Base-by-base conservation (phyloP, 805 yeast genomes). In the Komagataella pseudopastoris region DNA sequence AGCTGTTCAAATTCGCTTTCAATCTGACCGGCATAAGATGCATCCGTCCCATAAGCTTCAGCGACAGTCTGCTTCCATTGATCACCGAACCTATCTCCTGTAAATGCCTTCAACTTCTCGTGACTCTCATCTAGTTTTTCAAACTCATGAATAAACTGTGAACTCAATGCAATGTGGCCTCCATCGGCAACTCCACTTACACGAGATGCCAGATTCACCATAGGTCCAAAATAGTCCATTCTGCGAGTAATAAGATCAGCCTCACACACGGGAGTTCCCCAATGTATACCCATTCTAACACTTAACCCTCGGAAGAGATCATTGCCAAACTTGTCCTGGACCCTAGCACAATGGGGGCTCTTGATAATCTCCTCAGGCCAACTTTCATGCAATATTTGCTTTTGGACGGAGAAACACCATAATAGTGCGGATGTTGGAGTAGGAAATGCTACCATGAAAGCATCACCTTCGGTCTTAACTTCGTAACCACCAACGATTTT, bases 201-300 rank as follows among this genome's bases (percentile, higher is more conserved):
- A 60, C 99, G 76, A 1, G 98, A 83, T 1, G 99, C 88, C 50
- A 96, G 76, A 61, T 93, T 93, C 36, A 93, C 99, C 89, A 93
- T 90, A 0, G 99, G 99, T 0, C 99, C 99, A 59, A 93, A 85
- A 66, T 93, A 93, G 68, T 93, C 99, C 99, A 93, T 93, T 71
- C 99, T 81, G 58, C 89, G 80, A 0, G 99, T 93, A 51, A 90
- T 90, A 54, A 91, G 84, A 70, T 93, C 99, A 6, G 85, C 78
- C 65, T 93, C 99, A 60, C 95, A 88, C 46, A 91, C 97, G 0
- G 99, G 98, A 1, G 85, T 75, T 56, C 99, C 99, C 96, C 98
- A 93, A 65, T 93, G 98, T 46, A 88, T 78, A 54, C 99, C 99
- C 98, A 93, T 93, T 62, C 99, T 78, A 7, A 93, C 99, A 0